Percentiles rank a stretch among this genome's conserved stretches.
These are phyloP conservation scores for Apiotrichum sp. DNA, from an alignment of 1,284 basidiomycete genomes.

Conservation along the genomic window DNA sequence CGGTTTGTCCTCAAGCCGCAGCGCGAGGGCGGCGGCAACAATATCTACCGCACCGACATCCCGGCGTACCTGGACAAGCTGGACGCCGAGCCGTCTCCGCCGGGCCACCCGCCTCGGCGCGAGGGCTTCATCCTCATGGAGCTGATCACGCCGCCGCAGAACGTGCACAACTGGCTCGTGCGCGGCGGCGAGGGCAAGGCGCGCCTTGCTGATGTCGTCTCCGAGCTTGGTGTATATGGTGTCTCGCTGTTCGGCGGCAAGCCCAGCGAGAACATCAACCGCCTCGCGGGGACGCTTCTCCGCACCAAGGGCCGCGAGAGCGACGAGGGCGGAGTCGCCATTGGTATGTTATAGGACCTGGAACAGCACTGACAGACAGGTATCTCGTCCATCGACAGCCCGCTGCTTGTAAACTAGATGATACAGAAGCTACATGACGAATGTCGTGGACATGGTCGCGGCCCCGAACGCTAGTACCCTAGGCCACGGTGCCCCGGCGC, in stretches of 20 bases:
- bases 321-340: slow-evolving; percentile 90
- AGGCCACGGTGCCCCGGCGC: too few species aligned
- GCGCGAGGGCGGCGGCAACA: slow-evolving; percentile 94
- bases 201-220: slow-evolving; percentile 65
- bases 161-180: slow-evolving; percentile 65
- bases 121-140: slow-evolving; percentile 90
- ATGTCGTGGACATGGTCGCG: too few species aligned
- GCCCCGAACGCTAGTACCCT: too few species aligned
- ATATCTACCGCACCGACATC: slow-evolving; percentile 82
- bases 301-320: slow-evolving; percentile 88
- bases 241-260: slow-evolving; percentile 66
- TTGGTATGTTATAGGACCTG: slow-evolving; percentile 64
- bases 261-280: slow-evolving; percentile 52
- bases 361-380: slow-evolving; percentile 16
- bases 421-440: too few species aligned
- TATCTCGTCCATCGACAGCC: slow-evolving; percentile 42
- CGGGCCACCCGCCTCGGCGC: slow-evolving; percentile 28
- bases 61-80: slow-evolving; percentile 66
- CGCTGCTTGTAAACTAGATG: too few species aligned
- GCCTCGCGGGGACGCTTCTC: slow-evolving; percentile 75
- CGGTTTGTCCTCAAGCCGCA: slow-evolving; percentile 89
- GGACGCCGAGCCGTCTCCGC: slow-evolving; percentile 40
- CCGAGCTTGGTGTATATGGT: slow-evolving; percentile 89
- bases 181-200: slow-evolving; percentile 49
- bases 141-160: slow-evolving; percentile 69